Base-by-base conservation (phyloP, 768 basidiomycete species). In the Leccinellum albellum region DNA sequence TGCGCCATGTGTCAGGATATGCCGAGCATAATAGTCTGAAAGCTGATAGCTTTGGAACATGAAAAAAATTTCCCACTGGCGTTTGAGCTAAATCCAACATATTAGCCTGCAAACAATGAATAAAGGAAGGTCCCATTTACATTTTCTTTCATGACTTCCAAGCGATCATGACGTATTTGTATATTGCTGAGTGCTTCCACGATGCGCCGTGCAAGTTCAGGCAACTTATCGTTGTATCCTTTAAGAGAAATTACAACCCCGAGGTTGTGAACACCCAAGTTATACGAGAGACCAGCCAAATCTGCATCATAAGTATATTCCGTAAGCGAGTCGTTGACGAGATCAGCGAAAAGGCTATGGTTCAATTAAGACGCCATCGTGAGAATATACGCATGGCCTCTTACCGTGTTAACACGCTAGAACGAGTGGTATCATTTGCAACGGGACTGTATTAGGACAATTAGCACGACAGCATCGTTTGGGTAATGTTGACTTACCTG, bases 301-400 rank as follows among this genome's bases (percentile, higher is more conserved):
- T 90, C 88, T 12, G 97, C 97, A 66, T 94, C 88, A 68, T 98
- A 98, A 0, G 91, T 78, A 64, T 89, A 94, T 73, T 99, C 97
- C 6, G 86, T 86, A 51, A 98, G 82, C 3, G 91, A 83, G 66
- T 99, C 97, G 28, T 83, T 85, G 62, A 98, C 89, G 31, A 98
- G 79, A 61, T 94, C 89, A 51, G 85, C 77, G 71, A 86, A 94
- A 13, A 99, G 74, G 53, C 91, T 91, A 50, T 17, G 35, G 15
- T 52, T 57, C 24, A 4, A 24, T 46, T 51, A 24, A 53, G 28
- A 14, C 9, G 7, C 55, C 24, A 20, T 53, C 33, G 42, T 14
- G 20, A 26, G 47, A 53, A 51, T 14, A 24, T 29, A 44, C 20
- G 46, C n/a, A 37, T 14, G 23, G 49, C 42, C 20, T 64, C 77